Conservation (phyloP, 495 filamentous ascomycete species). For the Hypoxylon intermedium region DNA sequence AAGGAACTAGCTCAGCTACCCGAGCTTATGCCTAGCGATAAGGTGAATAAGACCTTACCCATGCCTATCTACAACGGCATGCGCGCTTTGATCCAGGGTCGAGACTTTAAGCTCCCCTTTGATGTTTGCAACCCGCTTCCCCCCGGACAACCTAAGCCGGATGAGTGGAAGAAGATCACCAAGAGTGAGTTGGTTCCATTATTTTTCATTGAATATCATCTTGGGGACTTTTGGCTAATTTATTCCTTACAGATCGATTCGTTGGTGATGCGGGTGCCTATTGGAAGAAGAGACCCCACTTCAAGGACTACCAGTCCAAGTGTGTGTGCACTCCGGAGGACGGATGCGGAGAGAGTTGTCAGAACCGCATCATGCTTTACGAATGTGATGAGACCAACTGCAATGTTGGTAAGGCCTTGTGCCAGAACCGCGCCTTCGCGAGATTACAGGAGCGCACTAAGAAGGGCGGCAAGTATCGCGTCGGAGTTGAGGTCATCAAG, state of each 20-base stretch:
- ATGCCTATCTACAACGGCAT: conserved; percentile 54
- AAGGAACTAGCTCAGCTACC: conserved; percentile 65
- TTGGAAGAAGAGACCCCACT: conserved; percentile 80
- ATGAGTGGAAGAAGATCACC: conserved; percentile 87
- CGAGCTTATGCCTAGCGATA: conserved; percentile 50
- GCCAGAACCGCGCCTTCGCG: conserved; percentile 87
- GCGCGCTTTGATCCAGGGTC: conserved; percentile 65
- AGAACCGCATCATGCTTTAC: conserved; percentile 95
- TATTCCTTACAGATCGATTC: conserved; percentile 77
- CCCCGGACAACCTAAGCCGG: conserved; percentile 83
- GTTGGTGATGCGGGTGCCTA: conserved; percentile 84
- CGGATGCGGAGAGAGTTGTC: conserved; percentile 87
- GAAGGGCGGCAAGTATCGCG: conserved; percentile 79
- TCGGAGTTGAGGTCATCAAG: conserved; percentile 94
- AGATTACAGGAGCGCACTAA: conserved; percentile 77
- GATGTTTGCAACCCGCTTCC: conserved; percentile 87
- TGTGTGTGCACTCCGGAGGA: conserved; percentile 81
- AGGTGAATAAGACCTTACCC: conserved; percentile 53
- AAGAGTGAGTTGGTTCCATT: conserved; percentile 66
- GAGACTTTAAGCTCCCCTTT: conserved; percentile 88
- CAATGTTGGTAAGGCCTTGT: conserved; percentile 72
- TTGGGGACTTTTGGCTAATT: conserved; percentile 12
- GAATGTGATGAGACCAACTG: conserved; percentile 95
- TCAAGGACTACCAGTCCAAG: conserved; percentile 72
- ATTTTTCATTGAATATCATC: neutral